Conservation (phyloP, 2,329 filamentous ascomycete genomes). For the Beauveria caledonica region DNA sequence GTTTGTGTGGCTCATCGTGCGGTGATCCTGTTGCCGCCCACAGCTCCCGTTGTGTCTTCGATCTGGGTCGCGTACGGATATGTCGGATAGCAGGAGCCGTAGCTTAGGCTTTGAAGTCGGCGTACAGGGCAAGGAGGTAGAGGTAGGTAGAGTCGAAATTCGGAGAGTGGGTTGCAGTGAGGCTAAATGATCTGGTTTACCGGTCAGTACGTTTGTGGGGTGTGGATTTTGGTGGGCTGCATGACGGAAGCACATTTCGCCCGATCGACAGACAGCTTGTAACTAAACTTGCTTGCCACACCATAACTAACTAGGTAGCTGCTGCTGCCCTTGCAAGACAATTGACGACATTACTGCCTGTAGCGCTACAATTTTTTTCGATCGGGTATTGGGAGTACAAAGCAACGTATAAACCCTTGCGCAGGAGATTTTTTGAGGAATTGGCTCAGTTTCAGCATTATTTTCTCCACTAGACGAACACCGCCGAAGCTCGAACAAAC, state of each 20-base stretch:
- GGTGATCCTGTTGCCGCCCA: not conserved
- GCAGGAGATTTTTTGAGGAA: not conserved
- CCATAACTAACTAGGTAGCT: no score
- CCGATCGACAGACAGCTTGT: not conserved
- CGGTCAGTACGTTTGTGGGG: not conserved
- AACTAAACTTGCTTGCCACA: not conserved
- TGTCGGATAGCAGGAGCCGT: not conserved
- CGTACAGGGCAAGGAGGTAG: not conserved
- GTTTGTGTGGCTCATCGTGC: slow-evolving; percentile 1
- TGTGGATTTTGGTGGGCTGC: slow-evolving; percentile 3
- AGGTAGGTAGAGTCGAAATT: not conserved
- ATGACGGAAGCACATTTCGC: slow-evolving; percentile 7
- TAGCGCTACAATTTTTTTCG: not conserved
- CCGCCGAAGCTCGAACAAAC: not conserved
- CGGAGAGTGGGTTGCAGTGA: not conserved
- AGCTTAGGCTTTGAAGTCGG: not conserved
- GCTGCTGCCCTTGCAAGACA: not conserved
- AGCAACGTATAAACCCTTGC: not conserved
- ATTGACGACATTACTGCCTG: no score
- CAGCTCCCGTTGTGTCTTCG: not conserved
- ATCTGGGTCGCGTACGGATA: not conserved
- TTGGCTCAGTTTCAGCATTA: not conserved
- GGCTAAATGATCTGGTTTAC: not conserved
- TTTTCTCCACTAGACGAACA: not conserved
- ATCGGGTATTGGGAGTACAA: not conserved